A percentile compares a stretch with the other conserved stretches of the same genome.
These are phyloP conservation scores for Bassia scoparia DNA, from an alignment of 148 eudicot genomes.

Conservation along the genomic window DNA sequence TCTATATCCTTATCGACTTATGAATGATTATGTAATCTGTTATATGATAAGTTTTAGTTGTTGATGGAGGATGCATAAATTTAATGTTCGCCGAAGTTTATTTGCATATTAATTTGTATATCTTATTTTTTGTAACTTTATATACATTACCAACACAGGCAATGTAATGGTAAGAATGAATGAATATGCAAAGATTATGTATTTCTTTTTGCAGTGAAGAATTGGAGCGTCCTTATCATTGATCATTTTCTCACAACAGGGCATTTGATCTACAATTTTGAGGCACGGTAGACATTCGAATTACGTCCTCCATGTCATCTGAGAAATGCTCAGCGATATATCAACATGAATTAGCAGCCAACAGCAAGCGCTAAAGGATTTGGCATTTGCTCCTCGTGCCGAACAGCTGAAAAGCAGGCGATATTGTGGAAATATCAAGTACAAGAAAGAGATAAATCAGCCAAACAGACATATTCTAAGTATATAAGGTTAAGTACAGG, in stretches of 20 bases:
- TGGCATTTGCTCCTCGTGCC: slow-evolving; percentile 20
- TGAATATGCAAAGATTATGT: not conserved
- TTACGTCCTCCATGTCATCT: not conserved
- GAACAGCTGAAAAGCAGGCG: slow-evolving; percentile 22
- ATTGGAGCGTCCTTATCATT: not conserved
- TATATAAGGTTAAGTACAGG: not conserved
- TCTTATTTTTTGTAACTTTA: too few species aligned
- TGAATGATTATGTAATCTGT: too few species aligned
- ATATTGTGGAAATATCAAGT: not conserved
- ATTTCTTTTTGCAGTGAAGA: not conserved
- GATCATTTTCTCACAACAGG: not conserved
- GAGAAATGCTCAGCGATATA: not conserved
- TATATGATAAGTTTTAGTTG: too few species aligned
- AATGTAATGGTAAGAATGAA: not conserved
- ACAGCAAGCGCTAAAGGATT: slow-evolving; percentile 12
- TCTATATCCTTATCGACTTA: too few species aligned
- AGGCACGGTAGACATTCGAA: not conserved
- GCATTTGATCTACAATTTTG: not conserved
- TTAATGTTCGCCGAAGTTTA: too few species aligned
- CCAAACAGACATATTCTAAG: not conserved
- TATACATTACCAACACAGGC: not conserved
- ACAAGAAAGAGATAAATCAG: not conserved
- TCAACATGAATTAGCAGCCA: not conserved
- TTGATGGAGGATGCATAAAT: too few species aligned
- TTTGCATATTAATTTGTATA: too few species aligned